Evolutionary conservation across 768 basidiomycete genomes (phyloP).

Genomic region (Lactarius indigo): DNA sequence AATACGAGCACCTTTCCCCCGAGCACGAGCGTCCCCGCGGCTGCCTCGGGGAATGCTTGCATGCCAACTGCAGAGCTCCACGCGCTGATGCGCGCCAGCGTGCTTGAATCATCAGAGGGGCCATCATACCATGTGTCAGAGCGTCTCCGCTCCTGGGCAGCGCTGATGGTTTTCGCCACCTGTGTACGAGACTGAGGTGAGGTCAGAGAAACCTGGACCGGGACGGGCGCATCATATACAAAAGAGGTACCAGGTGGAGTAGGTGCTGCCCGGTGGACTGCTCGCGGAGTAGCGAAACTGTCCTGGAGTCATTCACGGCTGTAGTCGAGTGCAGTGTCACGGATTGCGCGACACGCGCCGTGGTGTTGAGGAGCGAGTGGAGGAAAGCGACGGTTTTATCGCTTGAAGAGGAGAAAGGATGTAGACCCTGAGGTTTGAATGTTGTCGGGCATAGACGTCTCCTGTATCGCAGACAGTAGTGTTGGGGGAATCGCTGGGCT

Average conservation of each 20-base stretch:
- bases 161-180: constrained; percentile 10
- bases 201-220: neutral
- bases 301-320: constrained; percentile 20
- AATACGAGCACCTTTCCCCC: constrained; percentile 19
- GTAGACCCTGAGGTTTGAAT: constrained; percentile 1
- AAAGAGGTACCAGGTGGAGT: constrained; percentile 16
- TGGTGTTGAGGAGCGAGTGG: constrained; percentile 16
- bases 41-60: constrained; percentile 14
- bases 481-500: constrained; percentile 12
- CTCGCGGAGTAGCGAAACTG: constrained; percentile 21
- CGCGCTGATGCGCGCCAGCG: constrained; percentile 11
- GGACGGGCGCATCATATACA: neutral
- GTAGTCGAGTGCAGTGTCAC: constrained; percentile 15
- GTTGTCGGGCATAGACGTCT: constrained; percentile 1
- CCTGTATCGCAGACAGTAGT: constrained; percentile 16
- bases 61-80: constrained; percentile 20
- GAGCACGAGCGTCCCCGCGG: constrained; percentile 16
- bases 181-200: constrained; percentile 22
- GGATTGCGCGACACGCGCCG: constrained; percentile 11
- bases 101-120: constrained; percentile 9
- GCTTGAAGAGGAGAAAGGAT: constrained; percentile 16
- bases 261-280: constrained; percentile 19
- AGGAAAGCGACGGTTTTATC: constrained; percentile 19
- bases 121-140: constrained; percentile 15
- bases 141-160: constrained; percentile 9